Evolutionary conservation across 1,139 yeast genomes (phyloP).

Genomic region (Meyerozyma athensensis): DNA sequence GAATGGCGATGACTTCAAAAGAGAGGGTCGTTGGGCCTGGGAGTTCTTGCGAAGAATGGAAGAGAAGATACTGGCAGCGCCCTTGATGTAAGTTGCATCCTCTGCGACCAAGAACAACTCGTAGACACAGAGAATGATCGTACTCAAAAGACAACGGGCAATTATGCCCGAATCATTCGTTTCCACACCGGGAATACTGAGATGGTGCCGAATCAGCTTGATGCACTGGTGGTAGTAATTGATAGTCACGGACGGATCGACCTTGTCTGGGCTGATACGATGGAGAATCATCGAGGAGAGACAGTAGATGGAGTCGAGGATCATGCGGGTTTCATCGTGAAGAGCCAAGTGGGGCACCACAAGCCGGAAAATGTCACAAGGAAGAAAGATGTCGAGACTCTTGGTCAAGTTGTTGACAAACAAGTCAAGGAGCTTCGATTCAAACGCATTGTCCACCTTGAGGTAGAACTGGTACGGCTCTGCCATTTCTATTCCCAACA

Average conservation of each 20-base stretch:
- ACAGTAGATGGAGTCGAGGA: conserved; percentile 31
- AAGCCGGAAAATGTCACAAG: conserved; percentile 25
- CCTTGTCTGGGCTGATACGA: conserved; percentile 22
- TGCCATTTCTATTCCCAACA: conserved; percentile 15
- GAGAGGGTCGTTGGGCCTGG: conserved; percentile 14
- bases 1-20: conserved; percentile 26
- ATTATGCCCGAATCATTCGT: conserved; percentile 25
- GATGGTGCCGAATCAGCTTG: conserved; percentile 25
- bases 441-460: conserved; percentile 21
- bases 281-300: conserved; percentile 32
- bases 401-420: conserved; percentile 27
- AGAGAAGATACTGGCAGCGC: conserved; percentile 29
- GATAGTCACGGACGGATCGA: conserved; percentile 29
- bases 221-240: conserved; percentile 36
- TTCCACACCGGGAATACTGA: conserved; percentile 22
- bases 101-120: conserved; percentile 35
- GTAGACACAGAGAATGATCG: conserved; percentile 34
- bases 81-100: conserved; percentile 34
- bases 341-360: conserved; percentile 34
- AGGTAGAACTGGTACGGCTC: conserved; percentile 11
- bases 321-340: conserved; percentile 34
- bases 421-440: conserved; percentile 28
- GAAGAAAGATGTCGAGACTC: conserved; percentile 27
- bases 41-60: conserved; percentile 22
- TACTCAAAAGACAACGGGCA: conserved; percentile 33